phyloP scores from a whole-genome alignment of 768 basidiomycete genomes.

The Rhizopogon vesiculosus region DNA sequence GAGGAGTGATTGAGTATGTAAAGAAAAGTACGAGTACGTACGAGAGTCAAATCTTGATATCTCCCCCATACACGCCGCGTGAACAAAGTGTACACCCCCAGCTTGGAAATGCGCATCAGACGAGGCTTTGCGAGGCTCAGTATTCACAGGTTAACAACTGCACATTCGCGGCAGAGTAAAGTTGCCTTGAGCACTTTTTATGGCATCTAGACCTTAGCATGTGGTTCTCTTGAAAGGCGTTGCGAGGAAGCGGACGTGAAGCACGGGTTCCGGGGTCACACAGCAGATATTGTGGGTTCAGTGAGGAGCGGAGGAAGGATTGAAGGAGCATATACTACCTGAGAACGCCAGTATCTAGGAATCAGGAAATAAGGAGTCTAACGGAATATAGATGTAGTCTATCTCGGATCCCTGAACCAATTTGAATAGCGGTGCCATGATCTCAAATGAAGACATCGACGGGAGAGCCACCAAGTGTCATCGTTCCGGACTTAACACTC shows the following conservation, averaged over 20 bases:
- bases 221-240: constrained; percentile 65
- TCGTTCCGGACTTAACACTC: too few relatives aligned
- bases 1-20: too few relatives aligned
- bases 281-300: constrained; percentile 57
- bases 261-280: constrained; percentile 74
- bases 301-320: constrained; percentile 65
- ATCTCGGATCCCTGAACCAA: too few relatives aligned
- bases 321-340: constrained; percentile 33
- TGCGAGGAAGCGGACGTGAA: constrained; percentile 79
- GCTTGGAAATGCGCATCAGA: constrained; percentile 27
- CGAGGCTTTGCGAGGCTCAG: too few relatives aligned
- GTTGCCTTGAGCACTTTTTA: constrained; percentile 72
- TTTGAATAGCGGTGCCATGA: too few relatives aligned
- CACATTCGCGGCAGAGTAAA: constrained; percentile 72
- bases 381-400: too few relatives aligned
- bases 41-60: too few relatives aligned
- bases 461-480: too few relatives aligned
- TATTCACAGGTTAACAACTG: constrained; percentile 38
- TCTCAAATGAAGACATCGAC: too few relatives aligned
- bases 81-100: constrained; percentile 65
- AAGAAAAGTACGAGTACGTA: too few relatives aligned
- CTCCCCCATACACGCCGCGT: constrained; percentile 59
- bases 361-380: too few relatives aligned
- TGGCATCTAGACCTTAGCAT: constrained; percentile 18
- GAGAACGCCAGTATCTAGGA: too few relatives aligned